These are phyloP conservation scores for Tilletia caries DNA, from an alignment of 1,284 basidiomycete species.

Conservation along the genomic window DNA sequence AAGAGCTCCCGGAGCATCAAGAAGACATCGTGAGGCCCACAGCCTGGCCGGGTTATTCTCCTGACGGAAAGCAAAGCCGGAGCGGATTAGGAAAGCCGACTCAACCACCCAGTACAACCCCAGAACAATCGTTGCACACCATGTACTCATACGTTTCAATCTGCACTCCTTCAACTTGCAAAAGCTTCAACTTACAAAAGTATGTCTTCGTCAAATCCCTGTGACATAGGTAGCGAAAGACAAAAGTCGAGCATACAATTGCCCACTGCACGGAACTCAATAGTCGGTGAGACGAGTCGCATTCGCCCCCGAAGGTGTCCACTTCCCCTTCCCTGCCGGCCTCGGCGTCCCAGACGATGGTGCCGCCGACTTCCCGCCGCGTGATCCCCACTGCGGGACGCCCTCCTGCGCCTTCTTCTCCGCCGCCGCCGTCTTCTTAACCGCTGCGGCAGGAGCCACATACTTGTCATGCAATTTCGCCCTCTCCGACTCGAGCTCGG, in stretches of 20 bases:
- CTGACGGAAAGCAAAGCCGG: too few relatives aligned
- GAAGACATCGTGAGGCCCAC: not conserved
- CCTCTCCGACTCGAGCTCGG: constrained; percentile 44
- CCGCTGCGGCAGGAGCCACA: constrained; percentile 35
- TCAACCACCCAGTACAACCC: too few relatives aligned
- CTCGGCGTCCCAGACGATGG: not conserved
- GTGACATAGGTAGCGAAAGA: too few relatives aligned
- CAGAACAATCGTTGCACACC: too few relatives aligned
- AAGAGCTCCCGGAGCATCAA: constrained; percentile 18
- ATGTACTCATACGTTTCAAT: too few relatives aligned
- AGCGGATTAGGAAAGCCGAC: too few relatives aligned
- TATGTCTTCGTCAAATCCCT: too few relatives aligned
- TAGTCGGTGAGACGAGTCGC: not conserved
- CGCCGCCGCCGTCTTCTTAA: not conserved
- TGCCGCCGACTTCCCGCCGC: not conserved
- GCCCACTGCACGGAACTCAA: too few relatives aligned
- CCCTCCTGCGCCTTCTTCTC: constrained; percentile 1
- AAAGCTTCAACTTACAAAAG: too few relatives aligned
- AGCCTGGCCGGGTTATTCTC: too few relatives aligned
- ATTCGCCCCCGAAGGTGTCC: not conserved
- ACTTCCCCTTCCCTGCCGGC: not conserved
- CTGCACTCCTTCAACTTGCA: too few relatives aligned
- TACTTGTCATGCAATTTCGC: constrained; percentile 46
- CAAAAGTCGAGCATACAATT: too few relatives aligned
- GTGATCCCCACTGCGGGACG: not conserved